Evolutionary conservation across 2,329 filamentous ascomycete genomes (phyloP).

Genomic region (Pseudogymnoascus sp.): DNA sequence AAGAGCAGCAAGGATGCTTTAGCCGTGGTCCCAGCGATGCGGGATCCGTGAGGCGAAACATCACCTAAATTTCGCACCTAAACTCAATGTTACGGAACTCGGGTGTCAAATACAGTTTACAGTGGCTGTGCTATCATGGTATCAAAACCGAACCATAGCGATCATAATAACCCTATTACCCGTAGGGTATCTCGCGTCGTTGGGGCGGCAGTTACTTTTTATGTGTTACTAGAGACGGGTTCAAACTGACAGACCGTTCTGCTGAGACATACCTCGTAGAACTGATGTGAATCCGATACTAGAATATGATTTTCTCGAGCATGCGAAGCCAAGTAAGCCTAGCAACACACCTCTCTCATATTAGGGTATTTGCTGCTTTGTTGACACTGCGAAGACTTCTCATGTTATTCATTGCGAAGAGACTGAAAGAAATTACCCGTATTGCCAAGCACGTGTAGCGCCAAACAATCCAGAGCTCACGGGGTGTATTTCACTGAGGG

Average conservation of each 20-base stretch:
- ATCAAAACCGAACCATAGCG: not conserved
- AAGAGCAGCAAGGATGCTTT: not conserved
- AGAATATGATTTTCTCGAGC: not conserved
- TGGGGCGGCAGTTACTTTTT: not conserved
- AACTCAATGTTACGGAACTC: not conserved
- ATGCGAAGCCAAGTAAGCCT: not conserved
- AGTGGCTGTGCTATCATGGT: not conserved
- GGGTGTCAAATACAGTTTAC: not conserved
- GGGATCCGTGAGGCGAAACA: not conserved
- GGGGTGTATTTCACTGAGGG: not conserved
- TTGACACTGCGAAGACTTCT: not conserved
- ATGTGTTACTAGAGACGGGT: not conserved
- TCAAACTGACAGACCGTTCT: not conserved
- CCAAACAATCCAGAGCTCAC: not conserved
- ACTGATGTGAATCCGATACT: not conserved
- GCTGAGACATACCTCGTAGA: not conserved
- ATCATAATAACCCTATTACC: not conserved
- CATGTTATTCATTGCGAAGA: not conserved
- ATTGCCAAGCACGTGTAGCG: not conserved
- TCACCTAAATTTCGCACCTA: not conserved
- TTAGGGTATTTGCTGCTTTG: not conserved
- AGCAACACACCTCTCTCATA: not conserved
- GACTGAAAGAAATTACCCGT: not conserved
- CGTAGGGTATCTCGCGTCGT: not conserved
- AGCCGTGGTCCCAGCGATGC: not conserved